Percentiles rank a stretch among this genome's conserved stretches.
Evolutionary conservation across 2,329 filamentous ascomycete genomes (phyloP).

Genomic region (Xylaria polymorpha): DNA sequence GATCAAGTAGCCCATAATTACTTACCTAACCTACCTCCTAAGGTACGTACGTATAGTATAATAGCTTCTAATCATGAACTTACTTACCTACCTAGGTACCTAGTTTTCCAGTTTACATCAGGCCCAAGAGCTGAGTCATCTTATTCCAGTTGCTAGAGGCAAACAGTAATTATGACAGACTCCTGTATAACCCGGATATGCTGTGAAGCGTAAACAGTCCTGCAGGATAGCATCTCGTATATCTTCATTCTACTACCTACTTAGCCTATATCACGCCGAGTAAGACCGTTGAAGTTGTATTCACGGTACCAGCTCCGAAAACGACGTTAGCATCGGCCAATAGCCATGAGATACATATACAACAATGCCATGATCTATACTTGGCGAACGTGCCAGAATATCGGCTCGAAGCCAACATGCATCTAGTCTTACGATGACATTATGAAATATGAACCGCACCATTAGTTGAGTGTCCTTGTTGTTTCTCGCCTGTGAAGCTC

Average conservation of each 20-base stretch:
- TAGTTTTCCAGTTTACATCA: background rate
- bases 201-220: background rate
- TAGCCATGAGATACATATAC: conserved; percentile 9
- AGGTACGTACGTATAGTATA: too few relatives aligned
- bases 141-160: background rate
- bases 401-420: conserved; percentile 1
- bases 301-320: conserved; percentile 26
- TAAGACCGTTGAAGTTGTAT: conserved; percentile 19
- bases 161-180: background rate
- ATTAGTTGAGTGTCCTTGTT: background rate
- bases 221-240: background rate
- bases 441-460: background rate
- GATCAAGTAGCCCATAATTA: conserved; percentile 7
- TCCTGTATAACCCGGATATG: background rate
- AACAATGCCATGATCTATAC: conserved; percentile 3
- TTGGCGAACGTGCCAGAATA: background rate
- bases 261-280: conserved; percentile 29
- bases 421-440: background rate
- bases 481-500: too few relatives aligned
- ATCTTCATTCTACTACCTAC: conserved; percentile 16
- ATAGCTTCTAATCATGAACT: background rate
- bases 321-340: conserved; percentile 20
- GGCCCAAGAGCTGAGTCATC: background rate
- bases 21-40: too few relatives aligned
- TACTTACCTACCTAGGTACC: too few relatives aligned